Evolutionary conservation across 129 eudicot species (phyloP).

Genomic region (Centrapalus pauciflorus): DNA sequence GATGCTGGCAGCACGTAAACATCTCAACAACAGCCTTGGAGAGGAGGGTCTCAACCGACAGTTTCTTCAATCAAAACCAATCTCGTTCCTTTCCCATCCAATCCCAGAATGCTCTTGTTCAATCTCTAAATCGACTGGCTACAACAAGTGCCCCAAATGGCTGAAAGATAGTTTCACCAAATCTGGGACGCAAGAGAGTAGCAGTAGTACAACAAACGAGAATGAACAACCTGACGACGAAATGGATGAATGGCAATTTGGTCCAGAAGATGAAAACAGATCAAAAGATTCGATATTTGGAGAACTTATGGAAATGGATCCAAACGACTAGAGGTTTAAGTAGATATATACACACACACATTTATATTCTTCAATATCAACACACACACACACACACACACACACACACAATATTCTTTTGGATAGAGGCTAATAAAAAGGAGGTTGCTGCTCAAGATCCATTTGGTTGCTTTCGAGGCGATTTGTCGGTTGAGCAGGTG

Average conservation of each 20-base stretch:
- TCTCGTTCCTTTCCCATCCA: constrained; percentile 75
- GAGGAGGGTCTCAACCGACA: constrained; percentile 59
- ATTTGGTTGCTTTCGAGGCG: no score
- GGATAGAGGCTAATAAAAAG: constrained; percentile 24
- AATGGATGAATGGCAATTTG: constrained; percentile 19
- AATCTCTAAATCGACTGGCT: constrained; percentile 29
- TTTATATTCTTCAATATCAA: neutral
- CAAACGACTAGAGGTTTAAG: constrained; percentile 50
- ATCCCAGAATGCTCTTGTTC: constrained; percentile 80
- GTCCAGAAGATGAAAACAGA: constrained; percentile 26
- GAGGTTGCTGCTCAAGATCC: neutral
- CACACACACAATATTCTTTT: constrained; percentile 6
- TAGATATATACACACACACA: neutral
- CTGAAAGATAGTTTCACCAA: constrained; percentile 26
- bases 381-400: no score
- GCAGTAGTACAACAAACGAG: constrained; percentile 26
- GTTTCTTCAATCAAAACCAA: constrained; percentile 33
- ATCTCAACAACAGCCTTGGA: constrained; percentile 64
- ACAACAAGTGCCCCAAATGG: constrained; percentile 70
- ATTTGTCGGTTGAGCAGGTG: neutral
- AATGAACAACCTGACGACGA: constrained; percentile 47
- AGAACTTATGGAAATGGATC: constrained; percentile 81
- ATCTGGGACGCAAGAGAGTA: constrained; percentile 23
- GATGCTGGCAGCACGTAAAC: constrained; percentile 54
- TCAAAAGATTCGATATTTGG: constrained; percentile 24